Evolutionary conservation across 148 eudicot species (phyloP), one percentile per base, ranked within the genome.

Genomic region (Pouteria glomerata): DNA sequence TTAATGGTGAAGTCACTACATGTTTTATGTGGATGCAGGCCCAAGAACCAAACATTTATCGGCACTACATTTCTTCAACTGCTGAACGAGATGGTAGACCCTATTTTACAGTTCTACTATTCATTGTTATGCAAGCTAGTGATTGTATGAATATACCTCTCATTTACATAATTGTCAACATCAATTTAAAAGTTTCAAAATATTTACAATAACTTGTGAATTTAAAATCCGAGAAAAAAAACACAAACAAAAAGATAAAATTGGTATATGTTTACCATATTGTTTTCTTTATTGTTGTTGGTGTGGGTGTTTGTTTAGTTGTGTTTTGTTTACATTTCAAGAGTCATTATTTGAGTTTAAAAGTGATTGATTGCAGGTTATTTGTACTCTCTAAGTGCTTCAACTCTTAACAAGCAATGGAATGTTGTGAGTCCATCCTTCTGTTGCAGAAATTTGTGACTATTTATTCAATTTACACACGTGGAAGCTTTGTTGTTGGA

Each of bases 321-420:
- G 13, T 27, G 6, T 33, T 15, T 18, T 19, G 21, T 42, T n/a
- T 26, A 3, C 10, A 6, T 21, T 51, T 41, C 16, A 39, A 5
- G 18, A 26, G 30, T 16, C 16, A 11, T 62, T 23, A 11, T 62
- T 39, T 68, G 15, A 12, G 30, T 8, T 57, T 7, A 41, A 44
- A 13, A 45, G 34, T 57, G 58, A 44, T 65, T 73, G 26, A 61
- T 82, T 73, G 80, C 92, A 93, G 99, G 97, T 55, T 95, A 45
- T 78, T 74, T 95, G 74, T 95, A 95, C 82, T 83, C 99, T 52
- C 72, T 95, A 72, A 92, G 83, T 47, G 99, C 97, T 73, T 95
- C 99, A 61, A 95, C 99, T 59, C 83, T 95, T 67, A 85, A 71
- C 95, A 95, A 85, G 82, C 86, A 95, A 60, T 95, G 99, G 99